Evolutionary conservation across 106 monocot species (phyloP).

Genomic region (Platanthera zijinensis): DNA sequence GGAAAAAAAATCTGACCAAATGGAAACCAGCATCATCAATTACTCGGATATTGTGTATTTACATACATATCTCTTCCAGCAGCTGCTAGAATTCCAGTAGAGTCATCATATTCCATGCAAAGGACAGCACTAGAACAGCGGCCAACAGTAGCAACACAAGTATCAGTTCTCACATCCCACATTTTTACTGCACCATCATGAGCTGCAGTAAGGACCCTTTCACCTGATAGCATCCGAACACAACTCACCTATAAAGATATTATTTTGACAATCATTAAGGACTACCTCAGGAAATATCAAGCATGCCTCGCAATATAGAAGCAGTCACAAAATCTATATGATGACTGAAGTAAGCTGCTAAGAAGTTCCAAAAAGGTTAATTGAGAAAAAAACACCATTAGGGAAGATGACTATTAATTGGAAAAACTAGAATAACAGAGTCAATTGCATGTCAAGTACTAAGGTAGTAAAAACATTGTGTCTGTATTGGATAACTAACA

Average conservation of each 20-base stretch:
- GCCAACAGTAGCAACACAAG: constrained; percentile 97
- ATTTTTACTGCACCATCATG: constrained; percentile 99
- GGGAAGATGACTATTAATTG: too few relatives aligned
- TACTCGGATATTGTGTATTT: background rate
- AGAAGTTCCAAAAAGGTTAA: background rate
- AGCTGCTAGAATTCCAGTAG: constrained; percentile 82
- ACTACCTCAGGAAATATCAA: background rate
- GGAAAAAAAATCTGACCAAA: background rate
- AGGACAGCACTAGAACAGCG: constrained; percentile 71
- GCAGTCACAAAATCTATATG: background rate
- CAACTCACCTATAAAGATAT: constrained; percentile 57
- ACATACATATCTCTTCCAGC: constrained; percentile 96
- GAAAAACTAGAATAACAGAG: too few relatives aligned
- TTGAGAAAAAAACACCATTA: too few relatives aligned
- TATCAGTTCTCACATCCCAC: constrained; percentile 99
- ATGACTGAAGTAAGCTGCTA: background rate
- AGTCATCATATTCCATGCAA: constrained; percentile 98
- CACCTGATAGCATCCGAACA: constrained; percentile 96
- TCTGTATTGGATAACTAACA: too few relatives aligned
- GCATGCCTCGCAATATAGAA: background rate
- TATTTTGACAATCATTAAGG: background rate
- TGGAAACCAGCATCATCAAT: background rate
- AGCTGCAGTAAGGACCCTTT: constrained; percentile 88
- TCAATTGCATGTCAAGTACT: too few relatives aligned
- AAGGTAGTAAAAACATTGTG: too few relatives aligned